A percentile compares a stretch with the other conserved stretches of the same genome.
These are phyloP conservation scores for Hirsutella minnesotensis DNA, from an alignment of 2,329 filamentous ascomycete species.

Conservation along the genomic window DNA sequence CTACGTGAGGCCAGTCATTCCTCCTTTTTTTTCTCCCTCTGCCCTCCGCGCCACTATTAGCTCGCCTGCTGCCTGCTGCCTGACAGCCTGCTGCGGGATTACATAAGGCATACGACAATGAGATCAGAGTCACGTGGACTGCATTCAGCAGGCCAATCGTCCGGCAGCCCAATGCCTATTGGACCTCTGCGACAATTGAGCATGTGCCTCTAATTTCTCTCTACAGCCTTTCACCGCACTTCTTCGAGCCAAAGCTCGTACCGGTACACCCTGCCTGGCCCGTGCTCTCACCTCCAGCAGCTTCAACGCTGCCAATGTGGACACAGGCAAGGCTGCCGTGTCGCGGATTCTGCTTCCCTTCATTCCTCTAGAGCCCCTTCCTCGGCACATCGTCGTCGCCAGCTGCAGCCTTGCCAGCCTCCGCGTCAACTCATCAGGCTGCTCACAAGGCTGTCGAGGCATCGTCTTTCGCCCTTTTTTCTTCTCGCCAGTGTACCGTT, in stretches of 20 bases:
- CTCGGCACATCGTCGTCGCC: neutral
- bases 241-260: neutral
- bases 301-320: neutral
- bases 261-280: neutral
- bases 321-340: slow-evolving; percentile 6
- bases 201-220: no score
- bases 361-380: neutral
- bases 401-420: neutral
- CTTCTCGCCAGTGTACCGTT: neutral
- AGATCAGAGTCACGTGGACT: no score
- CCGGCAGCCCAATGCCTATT: no score
- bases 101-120: no score
- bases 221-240: no score
- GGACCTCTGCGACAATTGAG: no score
- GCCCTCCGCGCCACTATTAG: no score
- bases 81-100: no score
- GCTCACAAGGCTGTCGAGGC: neutral
- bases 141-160: no score
- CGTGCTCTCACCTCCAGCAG: slow-evolving; percentile 1
- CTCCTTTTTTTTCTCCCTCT: no score
- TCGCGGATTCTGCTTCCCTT: slow-evolving; percentile 3
- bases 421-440: neutral
- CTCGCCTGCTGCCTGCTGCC: no score
- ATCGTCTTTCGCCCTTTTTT: neutral
- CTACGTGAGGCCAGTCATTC: no score